These are phyloP conservation scores for Entoloma clypeatum DNA, from an alignment of 1,284 basidiomycete species.

Conservation along the genomic window DNA sequence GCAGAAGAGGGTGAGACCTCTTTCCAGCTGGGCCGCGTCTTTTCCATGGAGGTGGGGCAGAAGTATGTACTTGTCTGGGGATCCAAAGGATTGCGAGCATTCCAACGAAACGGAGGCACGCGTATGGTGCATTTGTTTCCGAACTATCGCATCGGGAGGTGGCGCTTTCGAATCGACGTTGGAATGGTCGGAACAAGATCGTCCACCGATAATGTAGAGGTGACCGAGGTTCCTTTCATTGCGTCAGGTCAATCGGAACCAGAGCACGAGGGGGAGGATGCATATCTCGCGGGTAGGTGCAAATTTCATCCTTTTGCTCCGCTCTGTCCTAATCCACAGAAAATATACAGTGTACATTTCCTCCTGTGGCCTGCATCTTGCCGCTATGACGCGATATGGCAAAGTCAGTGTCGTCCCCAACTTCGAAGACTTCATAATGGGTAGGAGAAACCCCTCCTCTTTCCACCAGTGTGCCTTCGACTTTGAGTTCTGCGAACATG, in stretches of 20 bases:
- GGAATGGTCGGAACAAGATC: slow-evolving; percentile 9
- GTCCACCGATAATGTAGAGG: too few species aligned
- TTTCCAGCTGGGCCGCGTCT: too few species aligned
- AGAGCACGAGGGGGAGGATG: slow-evolving; percentile 16
- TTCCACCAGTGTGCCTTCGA: too few species aligned
- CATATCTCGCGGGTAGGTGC: slow-evolving; percentile 31
- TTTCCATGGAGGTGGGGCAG: slow-evolving; percentile 48
- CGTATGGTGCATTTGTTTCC: slow-evolving; percentile 40
- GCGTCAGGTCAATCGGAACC: too few species aligned
- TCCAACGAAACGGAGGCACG: slow-evolving; percentile 45
- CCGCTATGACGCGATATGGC: slow-evolving; percentile 39
- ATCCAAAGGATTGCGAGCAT: slow-evolving; percentile 44
- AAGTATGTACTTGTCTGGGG: slow-evolving; percentile 62
- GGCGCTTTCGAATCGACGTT: slow-evolving; percentile 25
- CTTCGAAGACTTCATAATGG: slow-evolving; percentile 34
- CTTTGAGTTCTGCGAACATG: too few species aligned
- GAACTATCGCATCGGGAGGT: slow-evolving; percentile 26
- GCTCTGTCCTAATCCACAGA: slow-evolving; percentile 10
- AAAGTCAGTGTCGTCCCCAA: slow-evolving; percentile 49
- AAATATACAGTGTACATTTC: slow-evolving; percentile 55
- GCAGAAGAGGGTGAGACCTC: too few species aligned
- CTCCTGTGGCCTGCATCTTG: slow-evolving; percentile 51
- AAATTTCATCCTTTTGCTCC: slow-evolving; percentile 11
- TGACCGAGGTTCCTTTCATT: too few species aligned
- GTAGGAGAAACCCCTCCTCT: not conserved